A percentile compares a stretch with the other conserved stretches of the same genome.
These are phyloP conservation scores for Stachybotrys elegans DNA, from an alignment of 2,329 filamentous ascomycete species.

Conservation along the genomic window DNA sequence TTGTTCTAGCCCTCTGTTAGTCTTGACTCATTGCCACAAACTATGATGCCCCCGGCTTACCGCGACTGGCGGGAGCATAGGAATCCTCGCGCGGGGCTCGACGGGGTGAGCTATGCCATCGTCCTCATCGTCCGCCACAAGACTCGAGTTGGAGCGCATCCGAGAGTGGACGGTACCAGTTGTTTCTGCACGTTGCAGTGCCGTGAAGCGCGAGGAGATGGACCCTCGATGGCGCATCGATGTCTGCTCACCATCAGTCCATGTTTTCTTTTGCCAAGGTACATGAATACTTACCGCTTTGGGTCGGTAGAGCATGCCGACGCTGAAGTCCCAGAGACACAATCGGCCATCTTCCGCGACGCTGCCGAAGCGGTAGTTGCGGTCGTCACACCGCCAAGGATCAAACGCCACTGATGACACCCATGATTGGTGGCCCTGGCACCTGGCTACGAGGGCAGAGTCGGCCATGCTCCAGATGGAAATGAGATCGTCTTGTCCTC, in stretches of 20 bases:
- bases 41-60: constrained; percentile 39
- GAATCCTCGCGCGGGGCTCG: constrained; percentile 76
- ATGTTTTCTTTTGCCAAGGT: constrained; percentile 9
- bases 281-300: constrained; percentile 61
- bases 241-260: constrained; percentile 10
- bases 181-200: constrained; percentile 55
- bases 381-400: constrained; percentile 92
- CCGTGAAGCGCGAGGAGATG: constrained; percentile 43
- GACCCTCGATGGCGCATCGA: constrained; percentile 41
- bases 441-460: constrained; percentile 78
- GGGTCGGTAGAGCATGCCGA: constrained; percentile 90
- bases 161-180: constrained; percentile 54
- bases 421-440: constrained; percentile 94
- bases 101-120: constrained; percentile 69
- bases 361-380: constrained; percentile 92
- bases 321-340: constrained; percentile 94
- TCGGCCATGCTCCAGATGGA: constrained; percentile 93
- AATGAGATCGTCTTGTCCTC: constrained; percentile 91
- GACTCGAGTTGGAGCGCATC: constrained; percentile 65
- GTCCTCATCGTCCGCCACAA: constrained; percentile 43
- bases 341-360: constrained; percentile 91
- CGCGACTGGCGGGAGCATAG: constrained; percentile 86
- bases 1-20: constrained; percentile 55
- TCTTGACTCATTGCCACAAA: neutral
- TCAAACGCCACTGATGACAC: constrained; percentile 92